Base-by-base conservation (phyloP, 148 eudicot genomes). In the Gaultheria prostrata region DNA sequence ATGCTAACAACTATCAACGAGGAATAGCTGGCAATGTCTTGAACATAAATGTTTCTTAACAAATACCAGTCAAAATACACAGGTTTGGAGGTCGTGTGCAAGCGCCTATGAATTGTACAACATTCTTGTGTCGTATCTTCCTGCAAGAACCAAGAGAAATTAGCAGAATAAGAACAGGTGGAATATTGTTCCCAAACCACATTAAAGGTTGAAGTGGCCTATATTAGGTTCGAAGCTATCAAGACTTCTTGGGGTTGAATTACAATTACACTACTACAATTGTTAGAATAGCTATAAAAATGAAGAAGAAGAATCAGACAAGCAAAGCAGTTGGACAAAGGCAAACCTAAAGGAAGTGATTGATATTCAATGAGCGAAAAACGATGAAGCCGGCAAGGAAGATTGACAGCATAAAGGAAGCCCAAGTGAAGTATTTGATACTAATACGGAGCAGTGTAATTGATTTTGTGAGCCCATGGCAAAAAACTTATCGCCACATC, bases 41-140 rank as follows among this genome's bases (percentile, higher is more conserved):
- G 53, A 21, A 71, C 14, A 46, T 6, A 65, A 18, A 43, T 12
- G 51, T 51, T 39, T 45, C 61, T 63, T 4, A 24, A 28, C 53
- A 74, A 57, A 79, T 90, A 90, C 92, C 92, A 76, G 92, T 90
- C 89, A 91, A 86, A 56, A 92, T 91, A 85, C 88, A 92, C 72
- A 89, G 85, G 73, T 84, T 87, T 45, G 89, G 91, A 88, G 90
- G 84, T 81, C 82, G 74, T 35, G 95, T 91, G 83, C 91, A 92
- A 69, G 93, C 93, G 79, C 95, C 95, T 80, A 92, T 85, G 86
- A 89, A 91, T 77, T 85, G 95, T 82, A 92, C 91, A 81, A 92
- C 89, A 76, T 92, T 89, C 92, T 89, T 91, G 85, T 92, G 95
- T 82, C 85, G 89, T 71, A 92, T 81, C 84, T 86, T 91, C 91